These are phyloP conservation scores for Rostrohypoxylon terebratum DNA, from an alignment of 495 filamentous ascomycete species.

Conservation along the genomic window DNA sequence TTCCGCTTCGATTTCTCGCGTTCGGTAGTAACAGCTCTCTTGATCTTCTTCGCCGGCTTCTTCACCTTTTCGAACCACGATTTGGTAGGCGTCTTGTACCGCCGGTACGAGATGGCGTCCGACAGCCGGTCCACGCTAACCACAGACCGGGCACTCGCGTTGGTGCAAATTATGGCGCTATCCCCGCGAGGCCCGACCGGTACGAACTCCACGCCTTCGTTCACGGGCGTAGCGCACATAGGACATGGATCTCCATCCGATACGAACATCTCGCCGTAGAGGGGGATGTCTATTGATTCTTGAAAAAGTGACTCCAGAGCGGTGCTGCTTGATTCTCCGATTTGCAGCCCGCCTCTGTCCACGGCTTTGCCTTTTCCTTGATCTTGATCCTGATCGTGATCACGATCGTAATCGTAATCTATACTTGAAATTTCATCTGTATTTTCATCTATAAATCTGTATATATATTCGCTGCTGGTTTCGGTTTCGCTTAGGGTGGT, in stretches of 20 bases:
- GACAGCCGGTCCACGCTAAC: constrained; percentile 2
- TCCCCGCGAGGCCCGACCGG: constrained; percentile 14
- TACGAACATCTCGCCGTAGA: neutral
- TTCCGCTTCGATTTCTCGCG: constrained; percentile 6
- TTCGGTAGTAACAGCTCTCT: constrained; percentile 3
- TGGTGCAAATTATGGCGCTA: constrained; percentile 13
- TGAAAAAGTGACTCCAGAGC: constrained; percentile 9
- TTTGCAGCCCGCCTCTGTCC: neutral
- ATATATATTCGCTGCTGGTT: neutral
- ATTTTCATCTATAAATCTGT: too few species aligned
- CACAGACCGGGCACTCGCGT: constrained; percentile 15
- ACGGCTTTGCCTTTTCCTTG: neutral
- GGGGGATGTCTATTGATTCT: neutral
- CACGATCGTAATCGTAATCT: too few species aligned
- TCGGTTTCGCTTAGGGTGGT: neutral
- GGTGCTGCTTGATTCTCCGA: constrained; percentile 13
- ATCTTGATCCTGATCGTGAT: neutral
- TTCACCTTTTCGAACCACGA: neutral
- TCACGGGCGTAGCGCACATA: constrained; percentile 25
- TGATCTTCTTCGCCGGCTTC: neutral
- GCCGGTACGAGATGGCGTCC: neutral
- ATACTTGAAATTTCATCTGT: too few species aligned
- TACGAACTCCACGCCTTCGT: neutral
- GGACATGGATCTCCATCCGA: constrained; percentile 16
- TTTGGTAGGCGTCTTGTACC: neutral